A percentile compares a stretch with the other conserved stretches of the same genome.
These are phyloP conservation scores for Ophiocordyceps camponoti-saundersi DNA, from an alignment of 2,329 filamentous ascomycete genomes.

Conservation along the genomic window DNA sequence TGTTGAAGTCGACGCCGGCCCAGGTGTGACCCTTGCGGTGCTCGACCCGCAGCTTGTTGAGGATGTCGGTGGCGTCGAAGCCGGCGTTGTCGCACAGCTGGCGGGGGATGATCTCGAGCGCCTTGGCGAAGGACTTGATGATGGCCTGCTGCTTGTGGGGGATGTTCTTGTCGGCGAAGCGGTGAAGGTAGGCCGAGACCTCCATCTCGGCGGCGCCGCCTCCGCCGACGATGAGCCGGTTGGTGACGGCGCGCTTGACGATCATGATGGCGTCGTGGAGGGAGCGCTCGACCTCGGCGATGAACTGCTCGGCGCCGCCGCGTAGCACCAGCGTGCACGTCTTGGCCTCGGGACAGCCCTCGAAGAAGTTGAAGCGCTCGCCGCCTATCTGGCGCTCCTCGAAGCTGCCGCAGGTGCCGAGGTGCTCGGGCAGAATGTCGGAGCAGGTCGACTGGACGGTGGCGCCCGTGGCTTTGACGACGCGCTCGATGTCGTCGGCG, in stretches of 20 bases:
- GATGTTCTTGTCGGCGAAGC: constrained; percentile 82
- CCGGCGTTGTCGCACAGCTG: constrained; percentile 98
- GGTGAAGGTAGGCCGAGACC: constrained; percentile 80
- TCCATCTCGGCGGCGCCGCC: constrained; percentile 75
- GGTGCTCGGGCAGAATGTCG: constrained; percentile 75
- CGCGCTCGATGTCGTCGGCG: constrained; percentile 84
- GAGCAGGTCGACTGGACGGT: constrained; percentile 92
- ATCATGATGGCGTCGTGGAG: constrained; percentile 99
- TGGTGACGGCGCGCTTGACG: constrained; percentile 93
- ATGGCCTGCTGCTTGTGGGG: constrained; percentile 92
- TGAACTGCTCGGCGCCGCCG: constrained; percentile 96
- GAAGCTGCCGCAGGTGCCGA: constrained; percentile 79
- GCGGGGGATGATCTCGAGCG: constrained; percentile 87
- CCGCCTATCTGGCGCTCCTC: constrained; percentile 95
- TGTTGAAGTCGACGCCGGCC: constrained; percentile 89
- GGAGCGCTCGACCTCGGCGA: constrained; percentile 93
- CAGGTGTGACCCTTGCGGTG: constrained; percentile 85
- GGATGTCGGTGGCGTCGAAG: constrained; percentile 94
- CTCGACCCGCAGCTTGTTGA: constrained; percentile 91
- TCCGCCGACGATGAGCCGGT: constrained; percentile 45
- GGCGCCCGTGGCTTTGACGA: constrained; percentile 86
- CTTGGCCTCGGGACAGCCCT: constrained; percentile 87
- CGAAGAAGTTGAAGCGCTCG: constrained; percentile 97
- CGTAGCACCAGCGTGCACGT: constrained; percentile 92
- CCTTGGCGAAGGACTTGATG: constrained; percentile 96